A percentile compares a stretch with the other conserved stretches of the same genome.
These are phyloP conservation scores for Xylariomycetidae sp. DNA, from an alignment of 2,329 filamentous ascomycete genomes.

Conservation along the genomic window DNA sequence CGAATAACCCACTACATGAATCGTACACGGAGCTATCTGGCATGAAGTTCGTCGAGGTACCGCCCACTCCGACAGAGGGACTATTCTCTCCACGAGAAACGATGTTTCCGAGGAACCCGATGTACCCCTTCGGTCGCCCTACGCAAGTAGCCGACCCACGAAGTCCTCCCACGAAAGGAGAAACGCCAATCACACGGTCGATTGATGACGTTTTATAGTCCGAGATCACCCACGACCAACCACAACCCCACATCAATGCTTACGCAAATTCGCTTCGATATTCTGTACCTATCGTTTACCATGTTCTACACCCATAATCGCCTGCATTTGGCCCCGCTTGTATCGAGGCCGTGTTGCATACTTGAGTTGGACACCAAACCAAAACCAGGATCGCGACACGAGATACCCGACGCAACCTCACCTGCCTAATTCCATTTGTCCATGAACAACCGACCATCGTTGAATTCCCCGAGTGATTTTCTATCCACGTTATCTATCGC, in stretches of 20 bases:
- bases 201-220: conserved; percentile 71
- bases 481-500: conserved; percentile 12
- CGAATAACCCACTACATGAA: conserved; percentile 57
- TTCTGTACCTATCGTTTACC: no score
- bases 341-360: not conserved
- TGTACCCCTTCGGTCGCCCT: conserved; percentile 46
- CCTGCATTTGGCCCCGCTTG: no score
- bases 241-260: not conserved
- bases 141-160: conserved; percentile 57
- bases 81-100: conserved; percentile 48
- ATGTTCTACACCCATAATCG: no score
- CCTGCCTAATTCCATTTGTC: conserved; percentile 11
- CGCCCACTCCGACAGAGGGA: conserved; percentile 45
- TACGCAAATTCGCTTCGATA: no score
- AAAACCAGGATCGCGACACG: not conserved
- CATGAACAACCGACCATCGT: conserved; percentile 12
- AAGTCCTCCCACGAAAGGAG: conserved; percentile 68
- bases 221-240: not conserved
- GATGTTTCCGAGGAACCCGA: conserved; percentile 48
- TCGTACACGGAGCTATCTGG: conserved; percentile 36
- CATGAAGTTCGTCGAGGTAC: conserved; percentile 47
- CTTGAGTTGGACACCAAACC: not conserved
- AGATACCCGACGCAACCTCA: conserved; percentile 3
- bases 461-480: conserved; percentile 11
- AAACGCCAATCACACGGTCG: conserved; percentile 68